Conservation (phyloP, 2,329 filamentous ascomycete species). For the Phialophora expanda region DNA sequence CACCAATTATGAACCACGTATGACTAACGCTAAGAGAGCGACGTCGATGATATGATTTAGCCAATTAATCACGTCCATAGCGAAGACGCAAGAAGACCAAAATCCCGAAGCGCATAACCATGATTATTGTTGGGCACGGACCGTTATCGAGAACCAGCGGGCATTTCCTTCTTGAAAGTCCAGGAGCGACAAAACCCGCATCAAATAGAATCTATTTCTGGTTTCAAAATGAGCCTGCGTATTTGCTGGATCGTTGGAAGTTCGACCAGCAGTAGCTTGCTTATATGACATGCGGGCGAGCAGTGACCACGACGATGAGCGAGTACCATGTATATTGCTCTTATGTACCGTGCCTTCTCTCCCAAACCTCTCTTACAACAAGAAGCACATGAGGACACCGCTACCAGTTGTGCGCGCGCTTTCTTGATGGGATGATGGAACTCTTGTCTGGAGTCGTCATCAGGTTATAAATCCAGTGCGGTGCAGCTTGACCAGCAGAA, state of each 20-base stretch:
- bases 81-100: neutral
- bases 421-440: no score
- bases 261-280: neutral
- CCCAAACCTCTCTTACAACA: no score
- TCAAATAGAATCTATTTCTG: neutral
- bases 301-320: no score
- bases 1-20: conserved; percentile 5
- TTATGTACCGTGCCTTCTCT: no score
- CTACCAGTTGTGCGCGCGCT: no score
- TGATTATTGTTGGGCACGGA: neutral
- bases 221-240: neutral
- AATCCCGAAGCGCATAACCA: neutral
- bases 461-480: no score
- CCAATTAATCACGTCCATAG: neutral
- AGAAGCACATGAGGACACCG: no score
- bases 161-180: neutral
- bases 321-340: no score
- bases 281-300: no score
- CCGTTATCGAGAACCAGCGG: neutral
- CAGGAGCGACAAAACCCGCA: neutral
- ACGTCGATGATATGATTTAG: neutral
- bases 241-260: neutral
- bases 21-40: neutral
- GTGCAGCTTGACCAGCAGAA: no score
- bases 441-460: no score